These are phyloP conservation scores for Monosporascus cannonballus DNA, from an alignment of 2,329 filamentous ascomycete genomes.

Conservation along the genomic window DNA sequence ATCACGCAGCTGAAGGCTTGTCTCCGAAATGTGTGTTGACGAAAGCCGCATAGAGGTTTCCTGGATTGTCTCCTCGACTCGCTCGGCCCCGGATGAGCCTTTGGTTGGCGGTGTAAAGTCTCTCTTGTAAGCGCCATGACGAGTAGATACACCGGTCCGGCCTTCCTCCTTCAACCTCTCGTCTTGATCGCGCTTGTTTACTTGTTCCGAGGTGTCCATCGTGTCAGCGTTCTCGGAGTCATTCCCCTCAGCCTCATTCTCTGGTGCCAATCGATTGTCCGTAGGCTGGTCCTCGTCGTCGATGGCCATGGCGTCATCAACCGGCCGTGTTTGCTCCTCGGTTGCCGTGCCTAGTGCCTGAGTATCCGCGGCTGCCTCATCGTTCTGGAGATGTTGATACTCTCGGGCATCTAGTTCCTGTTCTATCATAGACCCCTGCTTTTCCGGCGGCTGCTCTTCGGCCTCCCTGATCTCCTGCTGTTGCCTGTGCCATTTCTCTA, in stretches of 20 bases:
- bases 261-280: constrained; percentile 44
- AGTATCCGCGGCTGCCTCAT: constrained; percentile 73
- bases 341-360: constrained; percentile 87
- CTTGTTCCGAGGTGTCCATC: constrained; percentile 35
- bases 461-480: constrained; percentile 73
- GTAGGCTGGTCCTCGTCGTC: constrained; percentile 59
- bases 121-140: constrained; percentile 51
- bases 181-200: constrained; percentile 32
- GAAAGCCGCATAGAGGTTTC: constrained; percentile 59
- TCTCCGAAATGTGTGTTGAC: constrained; percentile 61
- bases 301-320: constrained; percentile 86
- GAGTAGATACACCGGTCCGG: constrained; percentile 54
- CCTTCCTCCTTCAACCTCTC: constrained; percentile 47
- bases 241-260: constrained; percentile 40
- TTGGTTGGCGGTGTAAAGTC: constrained; percentile 35
- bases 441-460: constrained; percentile 45
- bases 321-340: constrained; percentile 76
- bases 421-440: constrained; percentile 45
- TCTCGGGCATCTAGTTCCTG: constrained; percentile 61
- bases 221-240: constrained; percentile 41
- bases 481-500: constrained; percentile 89
- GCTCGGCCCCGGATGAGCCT: constrained; percentile 32
- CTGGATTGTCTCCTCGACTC: constrained; percentile 42
- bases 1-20: constrained; percentile 37
- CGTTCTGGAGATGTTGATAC: constrained; percentile 87